These are phyloP conservation scores for Symbiodinium natans DNA, from an alignment of 73 alveolate species.

Conservation along the genomic window DNA sequence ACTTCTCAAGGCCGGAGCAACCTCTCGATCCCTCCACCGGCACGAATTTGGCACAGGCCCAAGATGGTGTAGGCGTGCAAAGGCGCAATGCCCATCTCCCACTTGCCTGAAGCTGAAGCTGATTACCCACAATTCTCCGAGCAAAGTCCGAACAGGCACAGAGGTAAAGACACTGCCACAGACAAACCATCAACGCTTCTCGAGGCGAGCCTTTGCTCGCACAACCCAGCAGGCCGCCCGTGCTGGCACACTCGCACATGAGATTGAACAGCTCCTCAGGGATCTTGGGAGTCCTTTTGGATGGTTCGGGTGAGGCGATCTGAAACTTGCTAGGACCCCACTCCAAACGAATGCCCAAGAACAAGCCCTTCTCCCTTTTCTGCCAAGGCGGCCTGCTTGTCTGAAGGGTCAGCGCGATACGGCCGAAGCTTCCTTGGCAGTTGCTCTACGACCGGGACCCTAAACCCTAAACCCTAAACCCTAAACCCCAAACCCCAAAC, in stretches of 20 bases:
- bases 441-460: too few species aligned
- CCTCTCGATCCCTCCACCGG: background rate
- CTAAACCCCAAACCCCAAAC: background rate
- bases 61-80: constrained; percentile 1
- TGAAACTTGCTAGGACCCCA: too few species aligned
- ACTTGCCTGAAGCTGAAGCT: background rate
- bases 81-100: constrained; percentile 21
- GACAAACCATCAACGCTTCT: too few species aligned
- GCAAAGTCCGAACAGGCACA: too few species aligned
- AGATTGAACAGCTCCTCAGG: background rate
- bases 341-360: too few species aligned
- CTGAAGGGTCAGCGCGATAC: background rate
- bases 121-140: too few species aligned
- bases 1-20: background rate
- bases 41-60: background rate
- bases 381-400: background rate
- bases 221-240: background rate
- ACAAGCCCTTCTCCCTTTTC: too few species aligned
- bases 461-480: too few species aligned
- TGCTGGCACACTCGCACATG: constrained; percentile 20
- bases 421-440: background rate
- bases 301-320: background rate
- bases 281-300: background rate
- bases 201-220: background rate
- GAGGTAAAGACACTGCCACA: too few species aligned